Base-by-base conservation (phyloP, 257 asterid genomes). In the Craterostigma plantagineum region DNA sequence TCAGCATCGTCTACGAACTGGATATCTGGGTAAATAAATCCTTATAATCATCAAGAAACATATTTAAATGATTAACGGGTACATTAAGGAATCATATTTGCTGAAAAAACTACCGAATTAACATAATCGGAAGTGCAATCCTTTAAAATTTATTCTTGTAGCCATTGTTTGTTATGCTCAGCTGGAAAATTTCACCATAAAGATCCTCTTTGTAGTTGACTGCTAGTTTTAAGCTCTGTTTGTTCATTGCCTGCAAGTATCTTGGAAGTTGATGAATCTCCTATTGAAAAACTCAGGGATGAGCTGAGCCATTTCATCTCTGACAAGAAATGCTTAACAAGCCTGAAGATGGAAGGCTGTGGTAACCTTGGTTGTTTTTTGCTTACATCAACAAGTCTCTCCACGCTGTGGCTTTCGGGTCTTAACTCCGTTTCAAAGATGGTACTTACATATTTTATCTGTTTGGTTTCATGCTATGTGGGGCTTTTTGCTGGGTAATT, bases 281-380 rank as follows among this genome's bases (percentile, higher is more conserved):
- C 38, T 40, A 42, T 56, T 34, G 42, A 30, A 35, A 43, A 35
- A 11, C 67, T 60, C 73, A 91, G 99, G 79, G 94, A 84, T 36
- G 96, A 80, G 38, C 71, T 90, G 69, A 66, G 80, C 38, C 92
- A 92, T 13, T 83, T 90, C 53, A 70, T 84, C 40, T 69, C 85
- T 9, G 92, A 84, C 16, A 80, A 69, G 66, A 74, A 77, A 62
- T 73, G 77, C 50, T 78, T 84, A 34, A 64, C 80, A 50, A 77
- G 69, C 60, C 92, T 91, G 63, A 91, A 79, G 67, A 64, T 91
- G 92, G 96, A 91, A 67, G 96, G 99, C n/a, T 84, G 96, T 59
- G 67, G 61, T 42, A 72, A 69, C 62, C 75, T 90, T 10, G 96
- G 99, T 39, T 67, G 78, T 18, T 56, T 91, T 50, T 41, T 56